phyloP scores from a whole-genome alignment of 768 basidiomycete genomes.

The Tremella yokohamensis region DNA sequence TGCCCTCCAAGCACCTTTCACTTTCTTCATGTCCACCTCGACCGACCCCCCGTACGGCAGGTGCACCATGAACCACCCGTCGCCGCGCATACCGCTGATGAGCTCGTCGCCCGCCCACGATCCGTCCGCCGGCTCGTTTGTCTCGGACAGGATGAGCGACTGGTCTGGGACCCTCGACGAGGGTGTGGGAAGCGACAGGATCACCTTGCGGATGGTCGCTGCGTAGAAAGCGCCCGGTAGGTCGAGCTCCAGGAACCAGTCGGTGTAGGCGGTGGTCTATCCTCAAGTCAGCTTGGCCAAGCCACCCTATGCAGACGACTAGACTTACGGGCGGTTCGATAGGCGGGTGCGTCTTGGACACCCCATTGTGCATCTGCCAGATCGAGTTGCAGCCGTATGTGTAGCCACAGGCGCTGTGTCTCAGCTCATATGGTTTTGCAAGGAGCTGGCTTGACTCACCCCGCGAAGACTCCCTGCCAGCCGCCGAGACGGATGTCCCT shows the following conservation, averaged over 20 bases:
- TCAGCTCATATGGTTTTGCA: conserved; percentile 6
- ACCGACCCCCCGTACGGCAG: conserved; percentile 18
- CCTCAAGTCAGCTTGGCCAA: background rate
- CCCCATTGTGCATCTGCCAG: conserved; percentile 21
- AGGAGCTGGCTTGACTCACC: conserved; percentile 12
- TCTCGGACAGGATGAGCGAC: conserved; percentile 18
- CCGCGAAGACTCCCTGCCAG: conserved; percentile 19
- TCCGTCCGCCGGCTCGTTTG: conserved; percentile 6
- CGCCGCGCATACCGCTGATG: conserved; percentile 10
- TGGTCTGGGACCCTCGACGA: conserved; percentile 14
- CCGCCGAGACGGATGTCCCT: conserved; percentile 19
- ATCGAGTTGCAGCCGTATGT: conserved; percentile 26
- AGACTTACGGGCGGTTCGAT: conserved; percentile 13
- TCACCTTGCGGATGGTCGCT: conserved; percentile 6
- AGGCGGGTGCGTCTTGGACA: conserved; percentile 18
- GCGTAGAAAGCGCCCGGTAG: conserved; percentile 16
- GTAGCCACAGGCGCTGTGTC: conserved; percentile 17
- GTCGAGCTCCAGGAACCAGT: conserved; percentile 25
- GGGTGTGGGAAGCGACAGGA: conserved; percentile 16
- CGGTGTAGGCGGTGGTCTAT: conserved; percentile 9
- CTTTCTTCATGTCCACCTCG: background rate
- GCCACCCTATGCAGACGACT: too few relatives aligned
- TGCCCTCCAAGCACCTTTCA: background rate
- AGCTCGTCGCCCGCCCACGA: background rate
- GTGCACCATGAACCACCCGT: conserved; percentile 17